Evolutionary conservation across 192 early-diverging fungal species (phyloP).

Genomic region (Chytriomyces sp.): DNA sequence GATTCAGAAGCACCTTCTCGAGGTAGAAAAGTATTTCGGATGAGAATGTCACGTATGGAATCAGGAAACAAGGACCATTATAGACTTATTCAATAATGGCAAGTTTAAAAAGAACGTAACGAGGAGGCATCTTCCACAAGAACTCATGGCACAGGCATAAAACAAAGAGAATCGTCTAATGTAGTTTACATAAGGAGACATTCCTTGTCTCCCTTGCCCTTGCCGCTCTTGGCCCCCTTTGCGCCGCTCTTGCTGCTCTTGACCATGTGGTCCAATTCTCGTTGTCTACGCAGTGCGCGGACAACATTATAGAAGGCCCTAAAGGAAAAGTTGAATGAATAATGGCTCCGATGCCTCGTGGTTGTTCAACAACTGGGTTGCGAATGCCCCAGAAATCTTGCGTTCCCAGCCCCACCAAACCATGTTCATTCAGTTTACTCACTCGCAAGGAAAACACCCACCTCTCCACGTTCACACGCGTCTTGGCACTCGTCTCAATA

Average conservation of each 20-base stretch:
- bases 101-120: too few relatives aligned
- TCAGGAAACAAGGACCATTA: too few relatives aligned
- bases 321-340: background rate
- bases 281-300: conserved; percentile 67
- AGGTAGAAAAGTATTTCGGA: too few relatives aligned
- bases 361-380: too few relatives aligned
- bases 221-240: conserved; percentile 3
- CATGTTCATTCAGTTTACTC: too few relatives aligned
- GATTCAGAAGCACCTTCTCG: too few relatives aligned
- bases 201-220: conserved; percentile 35
- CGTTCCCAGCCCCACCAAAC: too few relatives aligned
- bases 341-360: too few relatives aligned
- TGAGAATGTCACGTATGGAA: too few relatives aligned
- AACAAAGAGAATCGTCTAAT: background rate
- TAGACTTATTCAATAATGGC: too few relatives aligned
- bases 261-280: conserved; percentile 14
- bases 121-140: too few relatives aligned
- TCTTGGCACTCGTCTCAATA: conserved; percentile 89
- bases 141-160: background rate
- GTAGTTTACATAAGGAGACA: conserved; percentile 30
- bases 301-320: conserved; percentile 80
- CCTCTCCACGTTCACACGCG: conserved; percentile 88
- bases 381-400: too few relatives aligned
- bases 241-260: background rate
- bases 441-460: conserved; percentile 21